A percentile compares a stretch with the other conserved stretches of the same genome.
phyloP scores from a whole-genome alignment of 495 filamentous ascomycete species.

The Aspergillus olivimuriae region DNA sequence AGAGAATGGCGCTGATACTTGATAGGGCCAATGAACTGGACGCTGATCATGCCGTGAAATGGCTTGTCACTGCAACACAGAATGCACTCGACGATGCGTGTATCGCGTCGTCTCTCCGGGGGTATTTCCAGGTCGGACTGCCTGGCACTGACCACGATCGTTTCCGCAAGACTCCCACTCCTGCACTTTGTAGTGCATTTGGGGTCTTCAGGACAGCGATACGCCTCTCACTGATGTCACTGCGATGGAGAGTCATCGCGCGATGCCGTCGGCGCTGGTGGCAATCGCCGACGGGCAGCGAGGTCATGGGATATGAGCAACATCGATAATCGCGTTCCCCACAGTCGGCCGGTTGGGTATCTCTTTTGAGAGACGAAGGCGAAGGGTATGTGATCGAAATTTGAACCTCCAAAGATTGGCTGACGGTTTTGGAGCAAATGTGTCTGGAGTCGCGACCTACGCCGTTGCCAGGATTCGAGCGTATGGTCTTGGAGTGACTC shows the following conservation, averaged over 20 bases:
- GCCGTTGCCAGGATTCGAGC: no score
- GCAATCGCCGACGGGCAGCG: slow-evolving; percentile 32
- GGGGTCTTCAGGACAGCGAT: slow-evolving; percentile 10
- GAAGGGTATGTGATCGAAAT: slow-evolving; percentile 31
- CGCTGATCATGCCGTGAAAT: not conserved
- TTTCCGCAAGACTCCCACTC: slow-evolving; percentile 8
- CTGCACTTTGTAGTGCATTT: slow-evolving; percentile 14
- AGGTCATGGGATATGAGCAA: slow-evolving; percentile 23
- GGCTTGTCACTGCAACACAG: not conserved
- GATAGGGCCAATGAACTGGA: slow-evolving; percentile 16
- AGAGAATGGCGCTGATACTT: no score
- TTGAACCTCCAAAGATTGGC: slow-evolving; percentile 21
- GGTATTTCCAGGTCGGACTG: slow-evolving; percentile 16
- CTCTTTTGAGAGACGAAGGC: slow-evolving; percentile 32
- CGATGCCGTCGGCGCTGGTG: slow-evolving; percentile 17
- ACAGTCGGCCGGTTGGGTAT: slow-evolving; percentile 32
- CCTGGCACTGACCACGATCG: slow-evolving; percentile 25
- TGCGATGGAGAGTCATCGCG: slow-evolving; percentile 8
- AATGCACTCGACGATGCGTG: not conserved
- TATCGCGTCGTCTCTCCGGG: not conserved
- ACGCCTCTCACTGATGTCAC: slow-evolving; percentile 21
- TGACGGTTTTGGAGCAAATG: slow-evolving; percentile 17
- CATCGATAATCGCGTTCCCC: slow-evolving; percentile 15
- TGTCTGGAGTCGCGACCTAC: slow-evolving; percentile 9
- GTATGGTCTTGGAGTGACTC: no score